These are phyloP conservation scores for Neopestalotiopsis sp. DNA, from an alignment of 2,329 filamentous ascomycete genomes.

Conservation along the genomic window DNA sequence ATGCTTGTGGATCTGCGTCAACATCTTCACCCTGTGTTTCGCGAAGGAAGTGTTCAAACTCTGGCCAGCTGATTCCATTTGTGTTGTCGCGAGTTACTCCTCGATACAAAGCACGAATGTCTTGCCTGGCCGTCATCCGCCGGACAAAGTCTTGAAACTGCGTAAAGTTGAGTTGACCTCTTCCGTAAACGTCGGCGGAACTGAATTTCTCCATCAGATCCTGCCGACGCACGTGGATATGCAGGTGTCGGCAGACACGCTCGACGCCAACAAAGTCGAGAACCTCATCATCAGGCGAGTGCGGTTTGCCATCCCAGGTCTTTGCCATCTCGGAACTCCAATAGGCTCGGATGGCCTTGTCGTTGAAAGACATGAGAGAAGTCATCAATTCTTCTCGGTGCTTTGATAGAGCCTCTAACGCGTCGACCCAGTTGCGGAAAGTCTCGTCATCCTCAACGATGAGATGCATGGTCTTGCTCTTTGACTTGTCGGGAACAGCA, in stretches of 20 bases:
- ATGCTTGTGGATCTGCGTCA: constrained; percentile 66
- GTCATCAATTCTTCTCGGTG: constrained; percentile 91
- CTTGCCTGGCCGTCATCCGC: constrained; percentile 82
- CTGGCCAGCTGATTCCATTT: constrained; percentile 69
- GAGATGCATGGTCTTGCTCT: constrained; percentile 87
- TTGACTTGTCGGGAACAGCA: constrained; percentile 76
- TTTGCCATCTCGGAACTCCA: constrained; percentile 86
- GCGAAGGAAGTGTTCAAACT: constrained; percentile 79
- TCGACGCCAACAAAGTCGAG: constrained; percentile 82
- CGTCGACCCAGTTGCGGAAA: constrained; percentile 81
- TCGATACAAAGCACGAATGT: constrained; percentile 78
- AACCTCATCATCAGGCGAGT: constrained; percentile 65
- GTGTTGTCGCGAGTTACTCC: constrained; percentile 63
- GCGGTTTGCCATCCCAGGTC: constrained; percentile 60
- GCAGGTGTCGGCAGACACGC: constrained; percentile 83
- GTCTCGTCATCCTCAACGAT: constrained; percentile 77
- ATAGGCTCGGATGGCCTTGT: constrained; percentile 81
- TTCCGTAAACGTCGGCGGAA: constrained; percentile 69
- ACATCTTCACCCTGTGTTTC: constrained; percentile 79
- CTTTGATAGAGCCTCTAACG: constrained; percentile 82
- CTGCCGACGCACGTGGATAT: constrained; percentile 85
- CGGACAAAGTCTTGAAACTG: constrained; percentile 87
- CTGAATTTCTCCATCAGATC: constrained; percentile 78
- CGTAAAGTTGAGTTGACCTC: constrained; percentile 73
- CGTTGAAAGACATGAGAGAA: constrained; percentile 83